Evolutionary conservation across 192 early-diverging fungal genomes (phyloP).

Genomic region (Gaertneriomyces semiglobifer): DNA sequence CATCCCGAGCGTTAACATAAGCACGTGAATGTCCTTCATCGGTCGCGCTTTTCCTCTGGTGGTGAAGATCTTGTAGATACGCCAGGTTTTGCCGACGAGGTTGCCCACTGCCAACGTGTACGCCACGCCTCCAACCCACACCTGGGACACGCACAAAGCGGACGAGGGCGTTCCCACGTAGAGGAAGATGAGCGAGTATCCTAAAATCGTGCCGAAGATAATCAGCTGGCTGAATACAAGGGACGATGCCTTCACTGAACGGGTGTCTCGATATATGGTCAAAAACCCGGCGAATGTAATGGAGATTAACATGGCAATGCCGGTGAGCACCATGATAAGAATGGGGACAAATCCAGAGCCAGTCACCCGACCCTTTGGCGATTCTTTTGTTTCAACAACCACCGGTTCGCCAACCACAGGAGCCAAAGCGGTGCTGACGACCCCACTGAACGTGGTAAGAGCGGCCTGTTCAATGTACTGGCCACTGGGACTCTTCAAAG

Average conservation of each 20-base stretch:
- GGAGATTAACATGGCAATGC: constrained; percentile 2
- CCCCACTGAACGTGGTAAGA: too few species aligned
- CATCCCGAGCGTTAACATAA: constrained; percentile 3
- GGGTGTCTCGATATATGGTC: background rate
- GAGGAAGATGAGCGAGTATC: constrained; percentile 16
- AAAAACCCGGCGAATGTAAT: background rate
- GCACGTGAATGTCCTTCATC: constrained; percentile 10
- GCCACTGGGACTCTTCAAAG: background rate
- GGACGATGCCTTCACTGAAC: constrained; percentile 15
- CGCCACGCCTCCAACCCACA: constrained; percentile 22
- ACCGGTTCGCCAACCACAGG: too few species aligned
- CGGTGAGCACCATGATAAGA: constrained; percentile 1
- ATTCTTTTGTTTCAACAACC: too few species aligned
- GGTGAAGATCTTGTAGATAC: constrained; percentile 14
- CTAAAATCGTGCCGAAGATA: constrained; percentile 2
- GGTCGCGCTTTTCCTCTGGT: constrained; percentile 7
- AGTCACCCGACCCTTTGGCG: too few species aligned
- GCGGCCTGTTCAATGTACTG: too few species aligned
- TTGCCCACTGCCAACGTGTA: constrained; percentile 27
- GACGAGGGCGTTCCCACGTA: constrained; percentile 19
- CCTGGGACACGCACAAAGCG: constrained; percentile 17
- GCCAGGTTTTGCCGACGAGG: constrained; percentile 21
- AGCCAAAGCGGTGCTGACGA: too few species aligned
- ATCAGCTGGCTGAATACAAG: constrained; percentile 16
- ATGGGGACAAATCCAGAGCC: background rate